phyloP scores from a whole-genome alignment of 352 stramenopile species.

The Blastocystis sp. region DNA sequence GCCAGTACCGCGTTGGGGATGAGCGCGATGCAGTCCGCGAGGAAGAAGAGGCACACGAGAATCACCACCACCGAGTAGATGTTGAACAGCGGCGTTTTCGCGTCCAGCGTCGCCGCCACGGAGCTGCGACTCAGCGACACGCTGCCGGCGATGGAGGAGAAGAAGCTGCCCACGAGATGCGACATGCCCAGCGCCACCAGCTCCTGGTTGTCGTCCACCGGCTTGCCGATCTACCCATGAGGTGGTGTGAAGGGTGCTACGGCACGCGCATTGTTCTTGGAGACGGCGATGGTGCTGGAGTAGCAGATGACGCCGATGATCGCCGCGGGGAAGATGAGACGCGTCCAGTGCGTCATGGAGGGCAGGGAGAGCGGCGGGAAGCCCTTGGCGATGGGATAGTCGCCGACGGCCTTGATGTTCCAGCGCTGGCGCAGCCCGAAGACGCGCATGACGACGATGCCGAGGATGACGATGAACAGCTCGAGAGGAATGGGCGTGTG shows the following conservation, averaged over 20 bases:
- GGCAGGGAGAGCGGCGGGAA: conserved; percentile 28
- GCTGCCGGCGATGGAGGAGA: conserved; percentile 50
- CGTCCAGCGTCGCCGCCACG: conserved; percentile 19
- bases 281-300: conserved; percentile 69
- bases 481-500: background rate
- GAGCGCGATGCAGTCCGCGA: conserved; percentile 15
- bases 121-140: conserved; percentile 45
- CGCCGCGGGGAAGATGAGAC: background rate
- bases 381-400: conserved; percentile 6
- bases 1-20: conserved; percentile 36
- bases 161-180: conserved; percentile 69
- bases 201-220: conserved; percentile 71
- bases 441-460: conserved; percentile 14
- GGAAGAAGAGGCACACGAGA: conserved; percentile 15
- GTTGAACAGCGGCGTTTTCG: conserved; percentile 10
- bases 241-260: background rate
- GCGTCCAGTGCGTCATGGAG: background rate
- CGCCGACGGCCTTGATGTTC: conserved; percentile 20
- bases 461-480: conserved; percentile 64
- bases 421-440: conserved; percentile 67
- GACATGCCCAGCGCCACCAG: conserved; percentile 70
- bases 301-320: conserved; percentile 58
- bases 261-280: conserved; percentile 40
- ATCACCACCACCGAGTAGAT: conserved; percentile 9
- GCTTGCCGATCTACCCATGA: conserved; percentile 56